Evolutionary conservation across 495 filamentous ascomycete genomes (phyloP).

Genomic region (Niebla homalea): DNA sequence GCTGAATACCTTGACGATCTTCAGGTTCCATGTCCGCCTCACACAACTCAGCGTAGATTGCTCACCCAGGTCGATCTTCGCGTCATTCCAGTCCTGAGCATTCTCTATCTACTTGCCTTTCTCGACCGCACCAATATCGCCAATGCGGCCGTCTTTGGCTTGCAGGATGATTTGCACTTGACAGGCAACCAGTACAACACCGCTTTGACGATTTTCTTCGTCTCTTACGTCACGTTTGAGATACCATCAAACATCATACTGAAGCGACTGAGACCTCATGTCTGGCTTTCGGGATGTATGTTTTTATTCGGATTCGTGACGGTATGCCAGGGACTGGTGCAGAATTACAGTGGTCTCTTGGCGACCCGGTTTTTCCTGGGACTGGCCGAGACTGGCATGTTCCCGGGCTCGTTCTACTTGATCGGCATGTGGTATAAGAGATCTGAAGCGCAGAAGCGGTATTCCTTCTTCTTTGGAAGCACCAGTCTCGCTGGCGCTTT

Average conservation of each 20-base stretch:
- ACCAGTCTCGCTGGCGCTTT: constrained; percentile 80
- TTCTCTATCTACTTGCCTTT: constrained; percentile 80
- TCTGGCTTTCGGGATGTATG: constrained; percentile 78
- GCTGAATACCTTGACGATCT: constrained; percentile 27
- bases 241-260: constrained; percentile 84
- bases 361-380: constrained; percentile 79
- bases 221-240: constrained; percentile 75
- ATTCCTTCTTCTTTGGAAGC: constrained; percentile 77
- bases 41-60: constrained; percentile 60
- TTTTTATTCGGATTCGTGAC: constrained; percentile 68
- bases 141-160: constrained; percentile 46
- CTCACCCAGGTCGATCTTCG: constrained; percentile 67
- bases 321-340: constrained; percentile 64
- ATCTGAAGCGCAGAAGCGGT: constrained; percentile 74
- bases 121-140: constrained; percentile 66
- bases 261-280: constrained; percentile 64
- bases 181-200: constrained; percentile 48
- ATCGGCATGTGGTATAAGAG: constrained; percentile 84
- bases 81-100: constrained; percentile 66
- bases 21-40: constrained; percentile 34
- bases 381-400: constrained; percentile 81
- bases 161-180: constrained; percentile 27
- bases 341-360: constrained; percentile 66
- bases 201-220: constrained; percentile 68
- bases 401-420: constrained; percentile 70